phyloP scores from a whole-genome alignment of 768 basidiomycete species.

The Mycena olivaceomarginata region DNA sequence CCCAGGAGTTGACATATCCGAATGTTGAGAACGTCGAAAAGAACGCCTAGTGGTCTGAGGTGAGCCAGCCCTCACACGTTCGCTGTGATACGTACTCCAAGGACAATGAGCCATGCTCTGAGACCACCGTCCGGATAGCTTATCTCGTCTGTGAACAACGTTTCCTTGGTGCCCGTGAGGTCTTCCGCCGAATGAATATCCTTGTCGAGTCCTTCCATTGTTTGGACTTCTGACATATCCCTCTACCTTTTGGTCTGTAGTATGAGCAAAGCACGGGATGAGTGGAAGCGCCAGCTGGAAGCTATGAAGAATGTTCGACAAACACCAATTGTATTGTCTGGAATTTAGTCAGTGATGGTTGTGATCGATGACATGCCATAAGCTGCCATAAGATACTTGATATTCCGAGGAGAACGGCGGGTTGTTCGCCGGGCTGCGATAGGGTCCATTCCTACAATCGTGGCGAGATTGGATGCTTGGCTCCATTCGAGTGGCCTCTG shows the following conservation, averaged over 20 bases:
- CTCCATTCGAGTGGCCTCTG: neutral
- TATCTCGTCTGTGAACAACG: slow-evolving; percentile 9
- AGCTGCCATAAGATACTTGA: neutral
- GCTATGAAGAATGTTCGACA: neutral
- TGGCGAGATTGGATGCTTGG: neutral
- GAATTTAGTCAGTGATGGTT: neutral
- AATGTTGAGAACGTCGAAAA: slow-evolving; percentile 58
- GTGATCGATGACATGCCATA: neutral
- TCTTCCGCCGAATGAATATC: neutral
- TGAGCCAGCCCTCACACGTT: neutral
- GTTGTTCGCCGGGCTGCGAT: neutral
- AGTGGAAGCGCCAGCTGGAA: neutral
- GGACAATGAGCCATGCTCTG: slow-evolving; percentile 61
- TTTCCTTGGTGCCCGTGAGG: neutral
- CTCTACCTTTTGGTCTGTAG: neutral
- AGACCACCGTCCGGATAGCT: slow-evolving; percentile 62
- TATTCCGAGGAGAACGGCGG: neutral
- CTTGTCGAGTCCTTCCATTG: neutral
- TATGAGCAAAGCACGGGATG: neutral
- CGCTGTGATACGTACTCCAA: slow-evolving; percentile 53
- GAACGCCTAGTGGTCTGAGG: slow-evolving; percentile 25
- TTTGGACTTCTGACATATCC: neutral
- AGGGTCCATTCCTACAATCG: neutral
- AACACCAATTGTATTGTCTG: neutral
- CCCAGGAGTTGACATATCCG: slow-evolving; percentile 86